Percentiles rank a stretch among this genome's conserved stretches.
phyloP scores from a whole-genome alignment of 2,329 filamentous ascomycete species.

The Blumeria hordei region DNA sequence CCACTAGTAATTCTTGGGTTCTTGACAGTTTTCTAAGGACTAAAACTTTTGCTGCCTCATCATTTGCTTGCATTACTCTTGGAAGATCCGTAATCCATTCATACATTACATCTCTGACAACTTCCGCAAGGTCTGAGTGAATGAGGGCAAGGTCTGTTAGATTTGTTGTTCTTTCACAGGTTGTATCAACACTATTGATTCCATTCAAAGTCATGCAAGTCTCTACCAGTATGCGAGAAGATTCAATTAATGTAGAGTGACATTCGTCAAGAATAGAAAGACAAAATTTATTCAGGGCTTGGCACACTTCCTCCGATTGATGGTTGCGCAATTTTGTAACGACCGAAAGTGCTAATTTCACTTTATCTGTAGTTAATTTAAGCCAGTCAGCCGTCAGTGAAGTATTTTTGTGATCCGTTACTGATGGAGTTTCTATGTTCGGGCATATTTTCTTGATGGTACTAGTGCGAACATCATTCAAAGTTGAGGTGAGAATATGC shows the following conservation, averaged over 20 bases:
- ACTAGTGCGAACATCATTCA: slow-evolving; percentile 32
- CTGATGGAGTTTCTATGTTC: slow-evolving; percentile 10
- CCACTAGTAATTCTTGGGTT: slow-evolving; percentile 39
- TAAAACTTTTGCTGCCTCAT: slow-evolving; percentile 51
- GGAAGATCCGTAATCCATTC: slow-evolving; percentile 65
- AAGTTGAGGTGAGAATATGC: slow-evolving; percentile 26
- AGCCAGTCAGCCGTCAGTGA: slow-evolving; percentile 36
- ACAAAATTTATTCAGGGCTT: slow-evolving; percentile 46
- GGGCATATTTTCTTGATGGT: slow-evolving; percentile 11
- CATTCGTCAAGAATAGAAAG: slow-evolving; percentile 58
- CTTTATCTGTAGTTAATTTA: slow-evolving; percentile 52
- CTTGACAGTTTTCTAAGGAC: slow-evolving; percentile 56
- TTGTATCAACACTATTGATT: slow-evolving; percentile 20
- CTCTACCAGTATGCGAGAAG: slow-evolving; percentile 50
- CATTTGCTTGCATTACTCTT: slow-evolving; percentile 58
- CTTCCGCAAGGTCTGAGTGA: slow-evolving; percentile 35
- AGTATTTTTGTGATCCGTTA: slow-evolving; percentile 15
- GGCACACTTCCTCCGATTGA: slow-evolving; percentile 41
- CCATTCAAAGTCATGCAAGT: slow-evolving; percentile 48
- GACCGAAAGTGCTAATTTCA: slow-evolving; percentile 60
- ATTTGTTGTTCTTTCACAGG: slow-evolving; percentile 19
- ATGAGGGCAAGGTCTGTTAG: slow-evolving; percentile 38
- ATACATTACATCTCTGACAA: slow-evolving; percentile 47
- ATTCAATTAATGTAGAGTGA: slow-evolving; percentile 43
- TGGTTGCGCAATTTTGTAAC: slow-evolving; percentile 54